A percentile compares a stretch with the other conserved stretches of the same genome.
Evolutionary conservation across 202 grass and related monocot species (phyloP).

Genomic region (Setaria viridis): DNA sequence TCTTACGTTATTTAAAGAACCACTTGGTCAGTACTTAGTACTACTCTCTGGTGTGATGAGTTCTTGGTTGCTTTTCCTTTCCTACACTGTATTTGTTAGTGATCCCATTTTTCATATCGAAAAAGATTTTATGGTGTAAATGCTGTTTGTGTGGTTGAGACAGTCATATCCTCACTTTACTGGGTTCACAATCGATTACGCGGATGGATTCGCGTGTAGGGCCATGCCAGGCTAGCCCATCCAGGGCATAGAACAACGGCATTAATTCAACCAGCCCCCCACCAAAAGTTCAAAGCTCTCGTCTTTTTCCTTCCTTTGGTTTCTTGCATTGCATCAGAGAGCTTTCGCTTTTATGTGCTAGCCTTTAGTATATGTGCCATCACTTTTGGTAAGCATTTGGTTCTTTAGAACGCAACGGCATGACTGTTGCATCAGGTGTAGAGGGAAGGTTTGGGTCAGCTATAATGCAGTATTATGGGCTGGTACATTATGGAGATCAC

Average conservation of each 20-base stretch:
- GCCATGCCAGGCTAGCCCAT: conserved; percentile 31
- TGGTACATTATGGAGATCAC: conserved; percentile 24
- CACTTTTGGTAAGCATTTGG: conserved; percentile 51
- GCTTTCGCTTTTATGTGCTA: conserved; percentile 52
- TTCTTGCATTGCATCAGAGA: conserved; percentile 47
- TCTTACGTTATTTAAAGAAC: conserved; percentile 10
- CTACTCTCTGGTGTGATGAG: conserved; percentile 8
- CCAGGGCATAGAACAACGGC: conserved; percentile 51
- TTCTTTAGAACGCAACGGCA: conserved; percentile 19
- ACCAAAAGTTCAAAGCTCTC: conserved; percentile 51
- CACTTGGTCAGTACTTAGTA: conserved; percentile 27
- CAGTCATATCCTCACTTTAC: conserved; percentile 15
- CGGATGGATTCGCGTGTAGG: conserved; percentile 29
- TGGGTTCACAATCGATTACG: background rate
- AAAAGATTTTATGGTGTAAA: conserved; percentile 20
- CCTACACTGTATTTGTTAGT: background rate
- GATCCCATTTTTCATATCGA: background rate
- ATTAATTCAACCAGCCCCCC: conserved; percentile 56
- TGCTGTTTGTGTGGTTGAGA: conserved; percentile 24
- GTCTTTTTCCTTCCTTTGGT: conserved; percentile 47
- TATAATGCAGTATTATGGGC: conserved; percentile 24
- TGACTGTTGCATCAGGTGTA: background rate
- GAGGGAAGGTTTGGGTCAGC: conserved; percentile 24
- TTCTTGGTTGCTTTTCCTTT: conserved; percentile 18
- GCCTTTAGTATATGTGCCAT: conserved; percentile 46